phyloP scores from a whole-genome alignment of 2,329 filamentous ascomycete species.

The Stromatinia cepivora region DNA sequence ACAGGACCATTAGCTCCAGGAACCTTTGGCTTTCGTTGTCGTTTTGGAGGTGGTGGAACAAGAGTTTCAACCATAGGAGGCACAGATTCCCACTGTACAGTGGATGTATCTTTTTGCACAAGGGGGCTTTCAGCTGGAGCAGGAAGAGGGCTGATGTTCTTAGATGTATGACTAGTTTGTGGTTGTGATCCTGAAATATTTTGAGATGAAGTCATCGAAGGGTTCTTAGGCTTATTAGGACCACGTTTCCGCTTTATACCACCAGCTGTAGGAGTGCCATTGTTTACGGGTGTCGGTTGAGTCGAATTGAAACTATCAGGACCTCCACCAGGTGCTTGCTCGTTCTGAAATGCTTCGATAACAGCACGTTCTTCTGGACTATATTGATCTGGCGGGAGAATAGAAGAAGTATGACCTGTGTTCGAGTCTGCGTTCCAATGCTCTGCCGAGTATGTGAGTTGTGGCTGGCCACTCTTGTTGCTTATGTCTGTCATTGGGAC shows the following conservation, averaged over 20 bases:
- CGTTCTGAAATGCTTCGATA: slow-evolving; percentile 39
- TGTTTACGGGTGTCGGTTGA: slow-evolving; percentile 31
- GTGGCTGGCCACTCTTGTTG: slow-evolving; percentile 31
- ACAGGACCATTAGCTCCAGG: slow-evolving; percentile 33
- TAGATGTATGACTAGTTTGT: slow-evolving; percentile 15
- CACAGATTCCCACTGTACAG: slow-evolving; percentile 36
- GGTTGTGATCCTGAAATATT: slow-evolving; percentile 24
- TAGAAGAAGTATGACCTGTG: slow-evolving; percentile 23
- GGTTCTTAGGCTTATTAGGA: slow-evolving; percentile 34
- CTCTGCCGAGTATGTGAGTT: slow-evolving; percentile 31
- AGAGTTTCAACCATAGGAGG: slow-evolving; percentile 29
- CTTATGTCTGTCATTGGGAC: slow-evolving; percentile 39
- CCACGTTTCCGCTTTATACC: slow-evolving; percentile 36
- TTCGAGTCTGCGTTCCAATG: slow-evolving; percentile 33
- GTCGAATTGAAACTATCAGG: slow-evolving; percentile 29
- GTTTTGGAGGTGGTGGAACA: slow-evolving; percentile 44
- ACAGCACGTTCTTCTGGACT: slow-evolving; percentile 41
- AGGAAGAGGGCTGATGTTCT: slow-evolving; percentile 23
- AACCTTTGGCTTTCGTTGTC: slow-evolving; percentile 44
- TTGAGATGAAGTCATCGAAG: slow-evolving; percentile 24
- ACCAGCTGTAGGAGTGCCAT: slow-evolving; percentile 26
- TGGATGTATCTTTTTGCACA: slow-evolving; percentile 30
- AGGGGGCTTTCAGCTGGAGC: slow-evolving; percentile 27
- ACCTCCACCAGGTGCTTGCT: slow-evolving; percentile 18
- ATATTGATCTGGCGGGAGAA: slow-evolving; percentile 33